phyloP scores from a whole-genome alignment of 257 asterid species.

The Solanum bulbocastanum region DNA sequence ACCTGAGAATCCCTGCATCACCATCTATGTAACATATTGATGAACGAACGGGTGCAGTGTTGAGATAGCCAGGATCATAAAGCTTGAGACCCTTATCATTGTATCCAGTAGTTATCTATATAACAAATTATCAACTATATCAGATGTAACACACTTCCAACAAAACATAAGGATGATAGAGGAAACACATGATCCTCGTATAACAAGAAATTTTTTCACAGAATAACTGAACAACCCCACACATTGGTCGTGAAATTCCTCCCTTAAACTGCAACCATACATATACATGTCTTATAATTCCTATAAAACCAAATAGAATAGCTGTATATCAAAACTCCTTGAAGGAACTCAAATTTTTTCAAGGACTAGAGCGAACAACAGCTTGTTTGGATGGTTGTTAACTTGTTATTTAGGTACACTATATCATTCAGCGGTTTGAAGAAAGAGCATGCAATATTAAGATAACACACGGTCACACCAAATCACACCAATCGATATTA shows the following conservation, averaged over 20 bases:
- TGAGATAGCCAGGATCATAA: slow-evolving; percentile 94
- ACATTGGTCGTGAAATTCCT: background rate
- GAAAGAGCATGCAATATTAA: too few relatives aligned
- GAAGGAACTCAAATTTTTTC: too few relatives aligned
- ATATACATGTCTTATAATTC: too few relatives aligned
- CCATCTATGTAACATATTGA: slow-evolving; percentile 46
- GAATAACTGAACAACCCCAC: background rate
- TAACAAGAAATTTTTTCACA: background rate
- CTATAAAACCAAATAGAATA: too few relatives aligned
- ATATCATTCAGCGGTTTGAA: too few relatives aligned
- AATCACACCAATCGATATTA: too few relatives aligned
- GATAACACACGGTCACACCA: too few relatives aligned
- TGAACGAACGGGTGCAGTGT: slow-evolving; percentile 95
- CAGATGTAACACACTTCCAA: background rate
- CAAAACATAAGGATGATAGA: background rate
- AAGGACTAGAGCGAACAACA: too few relatives aligned
- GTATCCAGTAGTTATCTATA: slow-evolving; percentile 58
- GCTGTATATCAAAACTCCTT: too few relatives aligned
- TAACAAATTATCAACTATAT: background rate
- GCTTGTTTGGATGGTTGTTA: too few relatives aligned
- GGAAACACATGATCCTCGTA: background rate
- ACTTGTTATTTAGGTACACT: too few relatives aligned
- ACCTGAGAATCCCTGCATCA: slow-evolving; percentile 1
- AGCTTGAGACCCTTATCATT: slow-evolving; percentile 93
- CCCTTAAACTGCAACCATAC: background rate